These are phyloP conservation scores for Kwoniella mangroviensis DNA, from an alignment of 768 basidiomycete species.

Conservation along the genomic window DNA sequence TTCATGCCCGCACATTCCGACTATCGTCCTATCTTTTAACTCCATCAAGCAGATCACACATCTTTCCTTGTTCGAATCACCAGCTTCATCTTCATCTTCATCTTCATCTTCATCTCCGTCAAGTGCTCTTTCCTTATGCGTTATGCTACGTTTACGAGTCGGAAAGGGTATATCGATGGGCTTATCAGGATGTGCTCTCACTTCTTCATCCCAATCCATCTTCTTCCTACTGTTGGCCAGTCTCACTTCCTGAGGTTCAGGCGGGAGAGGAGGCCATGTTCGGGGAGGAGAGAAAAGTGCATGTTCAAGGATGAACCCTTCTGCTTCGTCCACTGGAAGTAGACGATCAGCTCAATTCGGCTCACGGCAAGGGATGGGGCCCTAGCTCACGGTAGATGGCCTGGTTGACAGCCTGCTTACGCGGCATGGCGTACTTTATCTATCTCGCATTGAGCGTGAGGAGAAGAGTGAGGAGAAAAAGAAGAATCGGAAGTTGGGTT, in stretches of 20 bases:
- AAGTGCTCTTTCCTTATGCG: neutral
- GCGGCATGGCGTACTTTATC: slow-evolving; percentile 25
- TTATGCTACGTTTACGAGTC: neutral
- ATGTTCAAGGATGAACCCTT: slow-evolving; percentile 52
- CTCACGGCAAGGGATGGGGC: neutral
- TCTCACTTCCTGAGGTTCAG: slow-evolving; percentile 19
- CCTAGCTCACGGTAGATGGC: slow-evolving; percentile 34
- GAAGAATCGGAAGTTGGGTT: neutral
- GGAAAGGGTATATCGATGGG: slow-evolving; percentile 25
- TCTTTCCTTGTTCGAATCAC: slow-evolving; percentile 62
- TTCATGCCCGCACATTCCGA: slow-evolving; percentile 86
- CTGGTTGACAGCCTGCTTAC: slow-evolving; percentile 37
- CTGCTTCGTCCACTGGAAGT: slow-evolving; percentile 49
- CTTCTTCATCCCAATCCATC: slow-evolving; percentile 52
- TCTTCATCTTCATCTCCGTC: slow-evolving; percentile 33
- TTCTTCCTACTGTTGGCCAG: slow-evolving; percentile 33
- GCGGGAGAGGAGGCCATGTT: slow-evolving; percentile 47
- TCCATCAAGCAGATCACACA: slow-evolving; percentile 87
- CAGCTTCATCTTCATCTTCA: slow-evolving; percentile 53
- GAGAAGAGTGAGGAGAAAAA: neutral
- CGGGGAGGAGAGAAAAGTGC: slow-evolving; percentile 46
- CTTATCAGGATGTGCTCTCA: slow-evolving; percentile 35
- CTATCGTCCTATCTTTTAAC: slow-evolving; percentile 75
- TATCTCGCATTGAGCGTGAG: no score
- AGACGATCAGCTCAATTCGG: neutral